Conservation (phyloP, 1,139 yeast species). For the Debaryomycetaceae sp. region DNA sequence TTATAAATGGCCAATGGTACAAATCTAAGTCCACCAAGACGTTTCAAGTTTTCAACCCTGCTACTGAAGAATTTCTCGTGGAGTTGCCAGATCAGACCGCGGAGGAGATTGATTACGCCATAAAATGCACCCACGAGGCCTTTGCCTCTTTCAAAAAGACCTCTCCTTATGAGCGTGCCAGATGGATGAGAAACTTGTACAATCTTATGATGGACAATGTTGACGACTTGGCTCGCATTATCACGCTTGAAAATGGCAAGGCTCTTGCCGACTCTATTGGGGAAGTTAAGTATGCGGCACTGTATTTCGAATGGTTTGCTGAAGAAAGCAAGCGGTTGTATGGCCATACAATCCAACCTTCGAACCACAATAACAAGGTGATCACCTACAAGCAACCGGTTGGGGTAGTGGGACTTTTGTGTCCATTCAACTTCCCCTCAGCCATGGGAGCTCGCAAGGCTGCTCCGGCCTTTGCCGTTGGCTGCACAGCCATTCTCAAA, state of each 20-base stretch:
- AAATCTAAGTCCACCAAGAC: conserved; percentile 44
- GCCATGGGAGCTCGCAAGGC: conserved; percentile 49
- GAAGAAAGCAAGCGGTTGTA: conserved; percentile 41
- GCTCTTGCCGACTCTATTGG: conserved; percentile 38
- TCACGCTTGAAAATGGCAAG: conserved; percentile 44
- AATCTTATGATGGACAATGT: conserved; percentile 36
- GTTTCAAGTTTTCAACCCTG: conserved; percentile 74
- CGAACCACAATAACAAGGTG: conserved; percentile 34
- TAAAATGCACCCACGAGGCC: conserved; percentile 56
- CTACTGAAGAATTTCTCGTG: conserved; percentile 55
- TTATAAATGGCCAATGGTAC: conserved; percentile 71
- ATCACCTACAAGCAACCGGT: conserved; percentile 43
- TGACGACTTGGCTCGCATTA: conserved; percentile 39
- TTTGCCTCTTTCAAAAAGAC: conserved; percentile 56
- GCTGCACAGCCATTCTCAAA: conserved; percentile 44
- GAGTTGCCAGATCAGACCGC: conserved; percentile 55
- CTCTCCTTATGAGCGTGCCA: conserved; percentile 62
- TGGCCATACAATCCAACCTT: conserved; percentile 40
- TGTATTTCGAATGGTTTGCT: conserved; percentile 43
- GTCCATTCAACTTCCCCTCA: conserved; percentile 47
- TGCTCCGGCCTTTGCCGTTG: conserved; percentile 48
- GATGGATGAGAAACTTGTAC: conserved; percentile 56
- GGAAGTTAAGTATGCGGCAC: conserved; percentile 40
- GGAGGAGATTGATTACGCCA: conserved; percentile 55
- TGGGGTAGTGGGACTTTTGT: conserved; percentile 45